A percentile compares a stretch with the other conserved stretches of the same genome.
phyloP scores from a whole-genome alignment of 495 filamentous ascomycete species.

The Neurospora sp. region DNA sequence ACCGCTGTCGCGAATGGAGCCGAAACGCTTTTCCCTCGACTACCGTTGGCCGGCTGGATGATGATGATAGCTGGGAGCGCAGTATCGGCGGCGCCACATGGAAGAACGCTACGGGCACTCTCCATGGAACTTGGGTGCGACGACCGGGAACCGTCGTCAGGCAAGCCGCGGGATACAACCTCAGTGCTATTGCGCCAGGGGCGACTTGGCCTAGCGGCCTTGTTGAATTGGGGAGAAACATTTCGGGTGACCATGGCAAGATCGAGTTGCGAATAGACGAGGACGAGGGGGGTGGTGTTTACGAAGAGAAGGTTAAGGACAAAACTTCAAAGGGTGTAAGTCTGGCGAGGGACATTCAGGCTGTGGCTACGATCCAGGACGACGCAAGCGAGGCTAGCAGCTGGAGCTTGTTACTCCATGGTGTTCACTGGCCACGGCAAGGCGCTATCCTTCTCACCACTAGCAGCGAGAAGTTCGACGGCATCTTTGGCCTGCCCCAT shows the following conservation, averaged over 20 bases:
- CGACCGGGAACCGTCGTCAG: conserved; percentile 27
- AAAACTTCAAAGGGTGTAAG: conserved; percentile 7
- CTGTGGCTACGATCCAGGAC: conserved; percentile 59
- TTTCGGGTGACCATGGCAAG: conserved; percentile 50
- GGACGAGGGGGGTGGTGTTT: conserved; percentile 38
- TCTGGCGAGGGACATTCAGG: conserved; percentile 49
- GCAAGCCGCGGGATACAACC: conserved; percentile 33
- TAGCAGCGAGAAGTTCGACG: conserved; percentile 83
- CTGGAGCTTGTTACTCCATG: conserved; percentile 66
- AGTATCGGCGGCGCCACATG: conserved; percentile 42
- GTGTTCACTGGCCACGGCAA: conserved; percentile 68
- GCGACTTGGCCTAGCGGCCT: conserved; percentile 27
- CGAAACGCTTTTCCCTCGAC: conserved; percentile 26
- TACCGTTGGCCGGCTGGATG: conserved; percentile 10
- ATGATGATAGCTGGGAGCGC: conserved; percentile 13
- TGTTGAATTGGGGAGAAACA: conserved; percentile 54
- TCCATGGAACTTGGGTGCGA: conserved; percentile 68
- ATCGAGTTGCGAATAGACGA: conserved; percentile 42
- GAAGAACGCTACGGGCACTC: conserved; percentile 69
- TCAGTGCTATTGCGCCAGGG: conserved; percentile 35
- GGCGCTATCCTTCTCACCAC: conserved; percentile 75
- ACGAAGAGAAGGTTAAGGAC: conserved; percentile 13
- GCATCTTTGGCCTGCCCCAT: conserved; percentile 81
- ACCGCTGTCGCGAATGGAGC: conserved; percentile 34
- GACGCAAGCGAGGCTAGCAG: conserved; percentile 54